Evolutionary conservation across 2,329 filamentous ascomycete species (phyloP), one percentile per base, ranked within the genome.

Genomic region (Dryadomyces quercivorus): DNA sequence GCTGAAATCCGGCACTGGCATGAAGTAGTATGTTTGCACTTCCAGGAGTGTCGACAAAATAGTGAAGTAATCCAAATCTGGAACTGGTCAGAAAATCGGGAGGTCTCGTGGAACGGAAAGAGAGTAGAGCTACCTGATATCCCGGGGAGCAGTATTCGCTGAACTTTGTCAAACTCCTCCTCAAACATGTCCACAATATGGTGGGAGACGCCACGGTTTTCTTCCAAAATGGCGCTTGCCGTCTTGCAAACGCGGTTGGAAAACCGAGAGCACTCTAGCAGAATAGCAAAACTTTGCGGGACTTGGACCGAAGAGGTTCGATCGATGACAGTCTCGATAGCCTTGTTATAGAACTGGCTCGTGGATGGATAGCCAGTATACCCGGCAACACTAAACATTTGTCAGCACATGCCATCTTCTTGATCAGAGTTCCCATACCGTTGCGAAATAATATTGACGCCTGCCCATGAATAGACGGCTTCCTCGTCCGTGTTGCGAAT

Each of bases 21-120:
- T 68, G 59, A 79, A 74, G 65, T 78, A 78, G 63, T 74, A 78
- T 1, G 68, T 64, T 58, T 80, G 76, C 9, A 80, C 70, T 55
- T 80, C 76, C n/a, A 78, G 68, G 21, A 73, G 69, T 1, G 75
- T 72, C 0, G 75, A 68, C 3, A 78, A 63, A 9, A 75, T 64
- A 50, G 74, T 73, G 60, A 78, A 75, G 16, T 70, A 67, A 52
- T 75, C 72, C 21, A 75, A 63, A 43, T 77, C 75, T 75, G 60
- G 3, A 16, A 15, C 58, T 43, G 59, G 62, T n/a, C 9, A 31
- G 61, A n/a, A 10, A 2, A 47, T 15, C n/a, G n/a, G n/a, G n/a
- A n/a, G 16, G 15, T 15, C 15, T 34, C 22, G 46, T n/a, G 21
- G 4, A n/a, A 49, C 9, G 50, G 15, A n/a, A 50, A 5, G 21